These are phyloP conservation scores for Aegle marmelos DNA, from an alignment of 345 rosid species.

Conservation along the genomic window DNA sequence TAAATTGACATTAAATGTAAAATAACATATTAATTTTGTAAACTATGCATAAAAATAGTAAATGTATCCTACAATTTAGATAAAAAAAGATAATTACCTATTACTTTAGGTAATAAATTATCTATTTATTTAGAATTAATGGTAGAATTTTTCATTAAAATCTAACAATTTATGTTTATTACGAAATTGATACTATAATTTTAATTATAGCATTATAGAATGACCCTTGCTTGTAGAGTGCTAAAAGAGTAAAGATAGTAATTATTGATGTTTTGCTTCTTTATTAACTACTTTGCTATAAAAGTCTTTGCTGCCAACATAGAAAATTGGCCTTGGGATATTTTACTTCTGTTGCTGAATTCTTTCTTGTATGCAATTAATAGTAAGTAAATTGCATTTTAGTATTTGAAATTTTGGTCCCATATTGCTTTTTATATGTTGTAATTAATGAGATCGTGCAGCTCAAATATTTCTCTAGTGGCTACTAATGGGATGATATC, in stretches of 20 bases:
- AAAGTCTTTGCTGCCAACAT: neutral
- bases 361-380: neutral
- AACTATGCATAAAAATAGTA: no score
- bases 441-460: neutral
- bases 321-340: neutral
- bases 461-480: neutral
- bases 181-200: no score
- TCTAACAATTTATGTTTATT: no score
- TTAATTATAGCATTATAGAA: no score
- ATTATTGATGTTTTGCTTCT: neutral
- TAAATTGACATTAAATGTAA: no score
- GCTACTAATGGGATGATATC: constrained; percentile 1
- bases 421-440: neutral
- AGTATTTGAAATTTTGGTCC: neutral
- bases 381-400: neutral
- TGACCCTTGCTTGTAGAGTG: neutral
- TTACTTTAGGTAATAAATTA: no score
- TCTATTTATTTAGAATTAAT: no score
- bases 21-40: no score
- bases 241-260: neutral
- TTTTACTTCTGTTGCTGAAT: neutral
- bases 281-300: neutral
- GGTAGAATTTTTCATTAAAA: no score
- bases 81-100: no score
- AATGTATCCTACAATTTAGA: no score